Evolutionary conservation across 1,139 yeast genomes (phyloP).

Genomic region (Spathaspora sp.): DNA sequence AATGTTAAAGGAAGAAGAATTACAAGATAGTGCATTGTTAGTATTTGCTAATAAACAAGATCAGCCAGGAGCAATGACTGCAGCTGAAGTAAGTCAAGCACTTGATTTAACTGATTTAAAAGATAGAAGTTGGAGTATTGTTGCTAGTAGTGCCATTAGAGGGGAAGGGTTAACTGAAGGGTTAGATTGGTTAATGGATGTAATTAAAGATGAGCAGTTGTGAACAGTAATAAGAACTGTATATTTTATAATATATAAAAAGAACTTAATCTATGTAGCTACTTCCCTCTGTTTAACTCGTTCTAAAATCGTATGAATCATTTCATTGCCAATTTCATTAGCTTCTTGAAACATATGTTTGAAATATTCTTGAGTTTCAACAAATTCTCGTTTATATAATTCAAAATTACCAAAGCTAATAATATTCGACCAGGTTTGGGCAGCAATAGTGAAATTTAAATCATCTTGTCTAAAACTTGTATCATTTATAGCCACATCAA

Average conservation of each 20-base stretch:
- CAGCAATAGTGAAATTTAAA: constrained; percentile 79
- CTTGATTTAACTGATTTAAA: constrained; percentile 82
- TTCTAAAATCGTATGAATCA: constrained; percentile 81
- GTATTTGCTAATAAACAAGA: constrained; percentile 98
- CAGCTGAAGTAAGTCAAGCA: constrained; percentile 91
- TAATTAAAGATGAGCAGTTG: constrained; percentile 87
- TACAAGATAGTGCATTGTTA: constrained; percentile 82
- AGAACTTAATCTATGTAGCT: background rate
- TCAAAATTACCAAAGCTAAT: constrained; percentile 77
- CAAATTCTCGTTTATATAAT: constrained; percentile 70
- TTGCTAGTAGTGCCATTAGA: constrained; percentile 92
- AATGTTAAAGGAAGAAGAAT: constrained; percentile 92
- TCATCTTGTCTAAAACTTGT: constrained; percentile 82
- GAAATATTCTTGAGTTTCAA: constrained; percentile 76
- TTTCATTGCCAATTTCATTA: constrained; percentile 86
- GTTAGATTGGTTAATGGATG: constrained; percentile 95
- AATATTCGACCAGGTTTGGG: constrained; percentile 81
- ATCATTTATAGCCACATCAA: constrained; percentile 67
- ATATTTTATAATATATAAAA: background rate
- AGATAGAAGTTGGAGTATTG: constrained; percentile 97
- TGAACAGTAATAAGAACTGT: constrained; percentile 17
- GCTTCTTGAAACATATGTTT: constrained; percentile 88
- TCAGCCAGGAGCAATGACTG: constrained; percentile 92
- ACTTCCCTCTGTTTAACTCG: constrained; percentile 45
- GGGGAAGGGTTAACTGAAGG: constrained; percentile 98